Evolutionary conservation across 176 grass and related monocot genomes (phyloP).

Genomic region (Rhynchospora pubera): DNA sequence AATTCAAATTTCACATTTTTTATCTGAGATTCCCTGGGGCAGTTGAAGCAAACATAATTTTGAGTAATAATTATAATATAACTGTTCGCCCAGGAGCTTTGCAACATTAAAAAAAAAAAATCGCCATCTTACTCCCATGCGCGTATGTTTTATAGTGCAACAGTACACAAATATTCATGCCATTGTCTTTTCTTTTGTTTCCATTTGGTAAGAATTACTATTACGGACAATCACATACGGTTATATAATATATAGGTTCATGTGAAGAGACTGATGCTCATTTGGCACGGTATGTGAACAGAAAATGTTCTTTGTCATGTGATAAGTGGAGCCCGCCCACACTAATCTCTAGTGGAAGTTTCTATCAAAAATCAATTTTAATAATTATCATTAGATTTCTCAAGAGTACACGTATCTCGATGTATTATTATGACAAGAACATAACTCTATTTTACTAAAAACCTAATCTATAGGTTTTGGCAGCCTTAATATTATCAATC

Average conservation of each 20-base stretch:
- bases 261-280: slow-evolving; percentile 7
- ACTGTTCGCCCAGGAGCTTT: not conserved
- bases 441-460: not conserved
- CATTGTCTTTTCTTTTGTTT: slow-evolving; percentile 12
- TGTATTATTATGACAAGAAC: not conserved
- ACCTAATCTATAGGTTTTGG: not conserved
- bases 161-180: not conserved
- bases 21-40: slow-evolving; percentile 6
- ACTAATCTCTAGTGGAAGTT: slow-evolving; percentile 15
- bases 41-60: not conserved
- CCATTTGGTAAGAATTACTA: not conserved
- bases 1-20: not conserved
- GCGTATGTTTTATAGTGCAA: not conserved
- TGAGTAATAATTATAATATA: not conserved
- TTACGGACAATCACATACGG: not conserved
- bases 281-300: not conserved
- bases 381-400: not conserved
- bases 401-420: not conserved
- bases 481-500: not conserved
- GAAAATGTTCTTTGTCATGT: not conserved
- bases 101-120: slow-evolving; percentile 10
- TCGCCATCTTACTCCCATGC: not conserved
- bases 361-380: slow-evolving; percentile 10
- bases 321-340: not conserved
- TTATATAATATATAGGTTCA: not conserved